A percentile compares a stretch with the other conserved stretches of the same genome.
Conservation (phyloP, 208 protist genomes). For the Leishmania mexicana region DNA sequence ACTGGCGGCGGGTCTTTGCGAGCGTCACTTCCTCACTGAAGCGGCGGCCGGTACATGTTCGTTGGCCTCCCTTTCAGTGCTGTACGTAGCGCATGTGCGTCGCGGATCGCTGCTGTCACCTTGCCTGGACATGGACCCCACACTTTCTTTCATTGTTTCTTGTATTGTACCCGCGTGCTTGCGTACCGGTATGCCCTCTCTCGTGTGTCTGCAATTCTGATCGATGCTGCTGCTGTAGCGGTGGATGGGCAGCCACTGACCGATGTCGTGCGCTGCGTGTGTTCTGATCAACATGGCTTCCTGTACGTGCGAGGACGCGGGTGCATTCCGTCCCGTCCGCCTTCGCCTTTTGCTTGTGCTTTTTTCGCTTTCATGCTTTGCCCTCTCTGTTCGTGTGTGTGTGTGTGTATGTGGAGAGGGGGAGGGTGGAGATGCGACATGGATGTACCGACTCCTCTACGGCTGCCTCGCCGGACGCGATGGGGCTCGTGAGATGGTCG, state of each 20-base stretch:
- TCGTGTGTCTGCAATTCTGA: neutral
- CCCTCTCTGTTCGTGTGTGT: slow-evolving; percentile 11
- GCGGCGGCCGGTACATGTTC: neutral
- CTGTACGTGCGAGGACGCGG: neutral
- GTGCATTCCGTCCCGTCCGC: neutral
- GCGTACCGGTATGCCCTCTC: neutral
- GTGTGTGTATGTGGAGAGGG: neutral
- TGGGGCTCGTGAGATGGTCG: neutral
- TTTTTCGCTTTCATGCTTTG: neutral
- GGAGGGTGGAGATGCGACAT: neutral
- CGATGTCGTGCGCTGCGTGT: neutral
- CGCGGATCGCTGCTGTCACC: neutral
- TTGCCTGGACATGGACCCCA: neutral
- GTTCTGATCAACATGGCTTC: neutral
- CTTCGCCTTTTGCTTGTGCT: neutral
- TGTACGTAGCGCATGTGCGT: neutral
- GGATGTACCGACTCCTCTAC: neutral
- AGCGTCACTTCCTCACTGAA: neutral
- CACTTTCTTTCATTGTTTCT: no score
- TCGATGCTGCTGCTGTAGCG: neutral
- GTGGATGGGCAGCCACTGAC: neutral
- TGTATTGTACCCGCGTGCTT: neutral
- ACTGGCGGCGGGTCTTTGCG: neutral
- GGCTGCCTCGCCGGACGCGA: neutral
- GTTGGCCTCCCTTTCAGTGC: neutral